A percentile compares a stretch with the other conserved stretches of the same genome.
Conservation (phyloP, 208 protist genomes). For the Wallacemonas rigidus region DNA sequence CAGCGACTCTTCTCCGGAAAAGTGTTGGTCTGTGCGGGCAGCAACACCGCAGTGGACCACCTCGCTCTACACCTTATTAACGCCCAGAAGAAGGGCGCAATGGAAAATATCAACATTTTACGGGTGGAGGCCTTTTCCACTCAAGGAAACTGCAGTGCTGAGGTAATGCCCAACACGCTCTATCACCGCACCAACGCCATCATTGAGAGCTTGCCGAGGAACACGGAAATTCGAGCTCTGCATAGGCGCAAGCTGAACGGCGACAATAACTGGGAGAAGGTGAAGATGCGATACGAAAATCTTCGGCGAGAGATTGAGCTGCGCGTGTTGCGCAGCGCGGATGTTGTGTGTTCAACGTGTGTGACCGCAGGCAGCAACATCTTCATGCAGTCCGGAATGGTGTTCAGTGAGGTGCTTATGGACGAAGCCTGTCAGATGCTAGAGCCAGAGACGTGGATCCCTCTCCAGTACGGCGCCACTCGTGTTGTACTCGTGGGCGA, state of each 20-base stretch:
- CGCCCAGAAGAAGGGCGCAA: slow-evolving; percentile 41
- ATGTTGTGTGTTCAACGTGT: neutral
- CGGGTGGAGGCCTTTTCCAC: neutral
- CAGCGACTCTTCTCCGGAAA: slow-evolving; percentile 39
- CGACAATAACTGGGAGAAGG: neutral
- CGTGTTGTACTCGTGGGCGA: slow-evolving; percentile 96
- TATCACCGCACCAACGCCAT: neutral
- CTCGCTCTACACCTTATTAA: slow-evolving; percentile 95
- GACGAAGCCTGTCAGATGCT: slow-evolving; percentile 97
- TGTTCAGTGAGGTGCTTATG: slow-evolving; percentile 94
- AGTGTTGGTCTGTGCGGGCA: slow-evolving; percentile 88
- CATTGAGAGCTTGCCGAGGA: neutral
- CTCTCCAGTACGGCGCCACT: slow-evolving; percentile 92
- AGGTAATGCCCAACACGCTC: neutral
- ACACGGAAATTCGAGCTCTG: neutral
- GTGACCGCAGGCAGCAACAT: neutral
- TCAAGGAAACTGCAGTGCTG: neutral
- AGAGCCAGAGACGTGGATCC: slow-evolving; percentile 97
- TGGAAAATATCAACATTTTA: neutral
- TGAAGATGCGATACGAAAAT: neutral
- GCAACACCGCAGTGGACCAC: slow-evolving; percentile 98
- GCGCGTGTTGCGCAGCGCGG: neutral
- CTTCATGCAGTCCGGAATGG: slow-evolving; percentile 62
- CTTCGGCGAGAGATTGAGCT: slow-evolving; percentile 4
- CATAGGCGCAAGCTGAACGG: neutral